Conservation (phyloP, 1,284 basidiomycete species). For the Ceratobasidium sp. region DNA sequence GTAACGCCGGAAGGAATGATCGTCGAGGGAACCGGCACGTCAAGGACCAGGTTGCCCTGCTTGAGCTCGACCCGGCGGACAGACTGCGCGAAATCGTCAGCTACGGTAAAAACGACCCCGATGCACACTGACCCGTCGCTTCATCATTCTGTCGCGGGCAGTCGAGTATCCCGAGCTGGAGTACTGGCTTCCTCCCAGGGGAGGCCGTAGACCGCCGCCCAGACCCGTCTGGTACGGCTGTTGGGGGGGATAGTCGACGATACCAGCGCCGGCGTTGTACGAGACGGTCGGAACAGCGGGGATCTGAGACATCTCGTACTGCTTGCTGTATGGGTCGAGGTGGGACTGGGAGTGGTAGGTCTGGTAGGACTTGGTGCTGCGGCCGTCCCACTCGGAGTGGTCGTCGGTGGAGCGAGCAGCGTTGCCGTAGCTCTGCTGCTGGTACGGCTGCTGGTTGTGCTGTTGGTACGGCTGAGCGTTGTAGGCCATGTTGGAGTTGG, state of each 20-base stretch:
- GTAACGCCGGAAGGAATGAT: conserved; percentile 74
- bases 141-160: conserved; percentile 78
- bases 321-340: conserved; percentile 57
- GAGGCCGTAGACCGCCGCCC: conserved; percentile 56
- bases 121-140: conserved; percentile 57
- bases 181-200: conserved; percentile 42
- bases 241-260: conserved; percentile 66
- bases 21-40: conserved; percentile 77
- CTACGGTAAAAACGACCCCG: conserved; percentile 18
- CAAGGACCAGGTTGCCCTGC: conserved; percentile 84
- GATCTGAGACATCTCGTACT: conserved; percentile 64
- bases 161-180: conserved; percentile 68
- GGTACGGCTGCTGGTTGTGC: neutral
- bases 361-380: conserved; percentile 63
- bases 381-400: conserved; percentile 61
- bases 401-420: conserved; percentile 48
- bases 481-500: conserved; percentile 16
- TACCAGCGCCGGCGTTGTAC: conserved; percentile 50
- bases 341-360: conserved; percentile 70
- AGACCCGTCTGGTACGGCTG: conserved; percentile 51
- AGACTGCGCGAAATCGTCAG: conserved; percentile 52
- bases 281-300: conserved; percentile 64
- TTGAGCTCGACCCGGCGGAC: conserved; percentile 81
- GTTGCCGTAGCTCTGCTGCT: conserved; percentile 47
- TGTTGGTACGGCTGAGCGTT: neutral